These are phyloP conservation scores for Pseudogymnoascus sp. DNA, from an alignment of 2,329 filamentous ascomycete species.

Conservation along the genomic window DNA sequence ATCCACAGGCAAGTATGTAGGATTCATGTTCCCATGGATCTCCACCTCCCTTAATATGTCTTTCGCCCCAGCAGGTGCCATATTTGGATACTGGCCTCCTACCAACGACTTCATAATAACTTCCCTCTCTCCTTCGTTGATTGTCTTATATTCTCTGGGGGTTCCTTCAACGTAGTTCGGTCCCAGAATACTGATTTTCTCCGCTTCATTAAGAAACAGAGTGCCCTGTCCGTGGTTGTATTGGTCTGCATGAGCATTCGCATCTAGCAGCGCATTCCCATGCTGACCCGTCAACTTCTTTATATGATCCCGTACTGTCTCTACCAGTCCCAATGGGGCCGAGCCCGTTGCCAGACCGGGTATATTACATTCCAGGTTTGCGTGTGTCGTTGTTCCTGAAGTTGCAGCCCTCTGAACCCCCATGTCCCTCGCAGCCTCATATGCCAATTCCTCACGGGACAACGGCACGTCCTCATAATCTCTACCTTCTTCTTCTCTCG, in stretches of 20 bases:
- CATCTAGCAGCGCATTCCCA: background rate
- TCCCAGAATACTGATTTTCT: slow-evolving; percentile 5
- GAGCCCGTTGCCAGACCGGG: slow-evolving; percentile 21
- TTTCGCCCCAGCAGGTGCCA: slow-evolving; percentile 14
- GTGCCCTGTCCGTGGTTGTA: slow-evolving; percentile 7
- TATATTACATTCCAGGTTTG: slow-evolving; percentile 19
- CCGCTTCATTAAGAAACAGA: slow-evolving; percentile 10
- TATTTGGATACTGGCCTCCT: slow-evolving; percentile 25
- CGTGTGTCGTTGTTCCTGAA: slow-evolving; percentile 20
- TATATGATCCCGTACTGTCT: slow-evolving; percentile 24
- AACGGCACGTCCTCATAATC: slow-evolving; percentile 17
- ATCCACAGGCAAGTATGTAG: slow-evolving; percentile 27
- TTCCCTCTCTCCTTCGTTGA: background rate
- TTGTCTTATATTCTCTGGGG: background rate
- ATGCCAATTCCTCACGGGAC: slow-evolving; percentile 21
- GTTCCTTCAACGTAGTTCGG: background rate
- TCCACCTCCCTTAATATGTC: slow-evolving; percentile 22
- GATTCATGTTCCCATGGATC: slow-evolving; percentile 24
- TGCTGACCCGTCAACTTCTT: slow-evolving; percentile 20
- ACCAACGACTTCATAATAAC: slow-evolving; percentile 20
- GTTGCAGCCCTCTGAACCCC: slow-evolving; percentile 23
- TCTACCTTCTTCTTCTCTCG: background rate
- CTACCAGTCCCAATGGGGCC: slow-evolving; percentile 18
- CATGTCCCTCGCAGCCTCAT: slow-evolving; percentile 19
- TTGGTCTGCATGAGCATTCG: background rate